Percentiles rank a stretch among this genome's conserved stretches.
Conservation (phyloP, 768 basidiomycete species). For the Termitomyces sp. region DNA sequence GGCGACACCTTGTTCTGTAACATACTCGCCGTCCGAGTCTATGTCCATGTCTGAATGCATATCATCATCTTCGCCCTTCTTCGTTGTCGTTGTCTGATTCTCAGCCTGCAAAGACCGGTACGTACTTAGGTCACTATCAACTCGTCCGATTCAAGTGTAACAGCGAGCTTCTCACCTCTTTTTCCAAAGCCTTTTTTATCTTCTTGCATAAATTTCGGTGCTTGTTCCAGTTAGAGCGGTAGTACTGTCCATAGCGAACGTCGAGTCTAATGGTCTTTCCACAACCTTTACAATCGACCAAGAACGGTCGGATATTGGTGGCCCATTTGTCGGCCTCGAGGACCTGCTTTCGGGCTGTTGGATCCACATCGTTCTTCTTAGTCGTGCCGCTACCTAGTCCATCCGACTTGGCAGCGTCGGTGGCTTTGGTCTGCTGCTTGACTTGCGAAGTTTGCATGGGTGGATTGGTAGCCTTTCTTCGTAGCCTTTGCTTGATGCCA, state of each 20-base stretch:
- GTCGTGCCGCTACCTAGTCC: too few species aligned
- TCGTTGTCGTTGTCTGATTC: too few species aligned
- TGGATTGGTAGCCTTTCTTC: neutral
- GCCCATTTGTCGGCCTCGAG: neutral
- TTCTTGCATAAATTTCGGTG: neutral
- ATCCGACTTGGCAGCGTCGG: neutral
- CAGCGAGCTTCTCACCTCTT: neutral
- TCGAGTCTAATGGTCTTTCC: slow-evolving; percentile 3
- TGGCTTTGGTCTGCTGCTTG: neutral
- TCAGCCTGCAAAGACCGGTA: neutral
- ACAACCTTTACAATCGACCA: neutral
- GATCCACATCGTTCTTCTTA: neutral
- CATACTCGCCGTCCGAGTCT: neutral
- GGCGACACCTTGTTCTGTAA: neutral
- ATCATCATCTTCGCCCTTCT: too few species aligned
- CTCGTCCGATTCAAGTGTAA: neutral
- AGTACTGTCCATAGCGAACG: neutral
- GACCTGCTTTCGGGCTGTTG: neutral
- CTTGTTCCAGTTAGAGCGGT: slow-evolving; percentile 3
- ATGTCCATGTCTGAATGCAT: neutral
- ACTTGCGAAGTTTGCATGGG: neutral
- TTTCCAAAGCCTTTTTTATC: neutral
- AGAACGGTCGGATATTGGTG: neutral
- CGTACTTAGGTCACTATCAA: too few species aligned
- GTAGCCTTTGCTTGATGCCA: neutral